Evolutionary conservation across 495 filamentous ascomycete genomes (phyloP).

Genomic region (Pyrenopolyporus hunteri): DNA sequence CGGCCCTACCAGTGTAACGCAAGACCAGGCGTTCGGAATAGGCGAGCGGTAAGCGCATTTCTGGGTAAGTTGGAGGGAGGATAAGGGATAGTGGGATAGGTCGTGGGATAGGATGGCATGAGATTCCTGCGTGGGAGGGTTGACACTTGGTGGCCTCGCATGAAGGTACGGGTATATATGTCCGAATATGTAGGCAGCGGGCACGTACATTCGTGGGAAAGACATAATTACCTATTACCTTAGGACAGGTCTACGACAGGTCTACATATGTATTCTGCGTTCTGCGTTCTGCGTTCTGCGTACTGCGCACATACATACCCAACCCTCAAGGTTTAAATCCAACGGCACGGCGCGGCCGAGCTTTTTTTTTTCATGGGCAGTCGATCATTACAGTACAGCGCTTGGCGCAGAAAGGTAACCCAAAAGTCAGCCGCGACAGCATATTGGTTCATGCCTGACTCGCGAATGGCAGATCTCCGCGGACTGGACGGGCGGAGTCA

Average conservation of each 20-base stretch:
- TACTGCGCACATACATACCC: constrained; percentile 15
- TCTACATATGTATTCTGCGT: neutral
- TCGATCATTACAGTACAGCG: constrained; percentile 11
- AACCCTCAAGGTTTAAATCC: constrained; percentile 35
- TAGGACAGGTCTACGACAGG: too few species aligned
- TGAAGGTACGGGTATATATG: too few species aligned
- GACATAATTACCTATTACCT: too few species aligned
- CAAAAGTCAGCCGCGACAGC: constrained; percentile 10
- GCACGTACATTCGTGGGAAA: too few species aligned
- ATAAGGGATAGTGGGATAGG: neutral
- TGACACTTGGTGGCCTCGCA: too few species aligned
- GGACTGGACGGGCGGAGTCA: constrained; percentile 1
- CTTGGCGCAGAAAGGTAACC: constrained; percentile 22
- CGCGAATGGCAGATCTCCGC: constrained; percentile 22
- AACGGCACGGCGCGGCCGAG: constrained; percentile 39
- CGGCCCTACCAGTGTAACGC: constrained; percentile 33
- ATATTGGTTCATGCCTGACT: constrained; percentile 25
- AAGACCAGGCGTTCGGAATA: constrained; percentile 11
- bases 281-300: too few species aligned
- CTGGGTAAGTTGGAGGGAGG: neutral
- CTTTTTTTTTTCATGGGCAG: constrained; percentile 10
- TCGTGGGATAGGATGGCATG: neutral
- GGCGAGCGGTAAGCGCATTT: constrained; percentile 28
- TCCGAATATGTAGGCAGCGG: too few species aligned
- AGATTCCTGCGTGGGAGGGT: too few species aligned